phyloP scores from a whole-genome alignment of 2,329 filamentous ascomycete genomes.

The Colletotrichum sojae region DNA sequence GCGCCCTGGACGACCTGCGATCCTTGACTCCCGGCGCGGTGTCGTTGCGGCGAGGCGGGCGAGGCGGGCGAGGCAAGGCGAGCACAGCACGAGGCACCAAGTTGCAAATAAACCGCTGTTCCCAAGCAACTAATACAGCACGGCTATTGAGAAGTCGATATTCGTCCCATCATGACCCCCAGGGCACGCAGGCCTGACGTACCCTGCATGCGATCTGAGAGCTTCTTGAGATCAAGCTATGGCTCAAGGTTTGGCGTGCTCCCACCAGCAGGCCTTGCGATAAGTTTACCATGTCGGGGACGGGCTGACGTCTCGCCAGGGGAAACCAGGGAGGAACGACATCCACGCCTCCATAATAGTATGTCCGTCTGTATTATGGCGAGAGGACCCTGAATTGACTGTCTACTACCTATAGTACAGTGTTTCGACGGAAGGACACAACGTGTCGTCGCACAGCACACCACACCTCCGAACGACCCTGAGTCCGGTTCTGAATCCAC shows the following conservation, averaged over 20 bases:
- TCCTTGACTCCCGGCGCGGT: background rate
- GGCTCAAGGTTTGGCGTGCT: constrained; percentile 15
- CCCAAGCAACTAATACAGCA: background rate
- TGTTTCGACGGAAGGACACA: background rate
- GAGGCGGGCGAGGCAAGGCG: background rate
- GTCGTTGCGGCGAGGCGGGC: too few species aligned
- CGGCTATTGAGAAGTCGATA: constrained; percentile 14
- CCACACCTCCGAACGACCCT: background rate
- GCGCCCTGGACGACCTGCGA: background rate
- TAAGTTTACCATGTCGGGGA: constrained; percentile 1
- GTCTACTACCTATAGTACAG: too few species aligned
- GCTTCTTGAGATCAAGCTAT: constrained; percentile 9
- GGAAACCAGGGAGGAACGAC: background rate
- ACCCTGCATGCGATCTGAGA: constrained; percentile 17
- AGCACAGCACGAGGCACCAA: constrained; percentile 9
- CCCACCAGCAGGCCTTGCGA: constrained; percentile 7
- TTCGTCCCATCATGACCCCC: constrained; percentile 7
- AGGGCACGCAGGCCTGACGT: constrained; percentile 14
- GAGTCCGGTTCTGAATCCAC: constrained; percentile 17
- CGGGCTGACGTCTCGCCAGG: background rate
- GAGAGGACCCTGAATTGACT: constrained; percentile 1
- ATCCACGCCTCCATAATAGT: background rate
- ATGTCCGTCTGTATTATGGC: background rate
- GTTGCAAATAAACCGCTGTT: background rate
- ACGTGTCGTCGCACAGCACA: background rate